phyloP scores from a whole-genome alignment of 2,329 filamentous ascomycete genomes.

The Colletotrichum sp. region DNA sequence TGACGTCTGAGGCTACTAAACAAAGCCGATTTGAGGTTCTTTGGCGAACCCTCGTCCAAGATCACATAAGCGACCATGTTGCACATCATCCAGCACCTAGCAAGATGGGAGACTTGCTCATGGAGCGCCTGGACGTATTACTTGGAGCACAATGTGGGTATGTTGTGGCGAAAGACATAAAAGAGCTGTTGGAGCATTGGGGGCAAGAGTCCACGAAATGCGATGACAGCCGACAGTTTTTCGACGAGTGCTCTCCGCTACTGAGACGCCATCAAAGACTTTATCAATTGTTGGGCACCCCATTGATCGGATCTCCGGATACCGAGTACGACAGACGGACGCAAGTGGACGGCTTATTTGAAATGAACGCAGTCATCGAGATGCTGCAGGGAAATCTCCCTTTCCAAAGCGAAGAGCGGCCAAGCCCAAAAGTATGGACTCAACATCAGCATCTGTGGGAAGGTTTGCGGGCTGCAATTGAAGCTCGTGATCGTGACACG shows the following conservation, averaged over 20 bases:
- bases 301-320: background rate
- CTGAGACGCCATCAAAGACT: no score
- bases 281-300: no score
- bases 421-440: accelerated
- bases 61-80: accelerated
- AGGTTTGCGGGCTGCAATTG: background rate
- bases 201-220: background rate
- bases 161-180: background rate
- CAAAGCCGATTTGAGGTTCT: background rate
- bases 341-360: background rate
- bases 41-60: background rate
- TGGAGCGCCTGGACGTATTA: background rate
- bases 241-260: background rate
- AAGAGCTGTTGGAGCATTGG: background rate
- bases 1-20: background rate
- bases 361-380: background rate
- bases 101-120: accelerated
- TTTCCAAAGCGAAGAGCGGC: accelerated
- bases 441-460: background rate
- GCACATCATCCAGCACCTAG: background rate
- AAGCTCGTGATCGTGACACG: background rate
- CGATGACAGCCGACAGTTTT: background rate
- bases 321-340: background rate
- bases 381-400: background rate
- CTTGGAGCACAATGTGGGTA: background rate